Conservation (phyloP, 495 filamentous ascomycete genomes). For the Achaetomiella virescens region DNA sequence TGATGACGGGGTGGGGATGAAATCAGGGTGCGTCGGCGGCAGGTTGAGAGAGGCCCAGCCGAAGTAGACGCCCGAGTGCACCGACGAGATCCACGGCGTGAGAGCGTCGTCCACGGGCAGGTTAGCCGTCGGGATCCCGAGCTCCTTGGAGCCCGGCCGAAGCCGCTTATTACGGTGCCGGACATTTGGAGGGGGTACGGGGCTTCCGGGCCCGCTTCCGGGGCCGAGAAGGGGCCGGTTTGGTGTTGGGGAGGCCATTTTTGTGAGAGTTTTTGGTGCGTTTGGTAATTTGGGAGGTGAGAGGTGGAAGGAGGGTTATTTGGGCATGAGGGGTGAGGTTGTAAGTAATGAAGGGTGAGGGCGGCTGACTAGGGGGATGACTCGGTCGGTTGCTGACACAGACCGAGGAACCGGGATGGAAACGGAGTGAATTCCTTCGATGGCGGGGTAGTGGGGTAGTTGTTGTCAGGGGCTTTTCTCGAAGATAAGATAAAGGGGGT, state of each 20-base stretch:
- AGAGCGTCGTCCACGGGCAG: constrained; percentile 67
- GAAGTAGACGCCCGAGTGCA: constrained; percentile 81
- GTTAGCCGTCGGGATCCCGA: constrained; percentile 96
- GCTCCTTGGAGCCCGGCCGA: constrained; percentile 92
- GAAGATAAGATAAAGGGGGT: constrained; percentile 1
- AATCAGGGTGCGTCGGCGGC: constrained; percentile 36
- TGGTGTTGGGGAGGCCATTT: constrained; percentile 15
- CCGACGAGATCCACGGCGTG: constrained; percentile 62
- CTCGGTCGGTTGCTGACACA: neutral
- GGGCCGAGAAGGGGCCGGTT: constrained; percentile 55
- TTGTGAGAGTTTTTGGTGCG: neutral
- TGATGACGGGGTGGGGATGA: neutral
- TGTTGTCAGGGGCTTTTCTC: neutral
- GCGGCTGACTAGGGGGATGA: neutral
- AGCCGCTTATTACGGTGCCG: constrained; percentile 84
- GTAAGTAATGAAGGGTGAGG: neutral
- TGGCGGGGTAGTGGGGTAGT: constrained; percentile 10
- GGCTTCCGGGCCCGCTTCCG: constrained; percentile 57
- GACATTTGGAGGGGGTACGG: constrained; percentile 79
- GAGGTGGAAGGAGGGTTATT: neutral
- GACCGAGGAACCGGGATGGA: neutral
- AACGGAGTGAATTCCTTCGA: constrained; percentile 7
- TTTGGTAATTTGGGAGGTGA: neutral
- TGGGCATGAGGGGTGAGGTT: neutral
- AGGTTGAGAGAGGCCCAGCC: constrained; percentile 71